Evolutionary conservation across 2,329 filamentous ascomycete species (phyloP).

Genomic region (Phaeosphaeria sp.): DNA sequence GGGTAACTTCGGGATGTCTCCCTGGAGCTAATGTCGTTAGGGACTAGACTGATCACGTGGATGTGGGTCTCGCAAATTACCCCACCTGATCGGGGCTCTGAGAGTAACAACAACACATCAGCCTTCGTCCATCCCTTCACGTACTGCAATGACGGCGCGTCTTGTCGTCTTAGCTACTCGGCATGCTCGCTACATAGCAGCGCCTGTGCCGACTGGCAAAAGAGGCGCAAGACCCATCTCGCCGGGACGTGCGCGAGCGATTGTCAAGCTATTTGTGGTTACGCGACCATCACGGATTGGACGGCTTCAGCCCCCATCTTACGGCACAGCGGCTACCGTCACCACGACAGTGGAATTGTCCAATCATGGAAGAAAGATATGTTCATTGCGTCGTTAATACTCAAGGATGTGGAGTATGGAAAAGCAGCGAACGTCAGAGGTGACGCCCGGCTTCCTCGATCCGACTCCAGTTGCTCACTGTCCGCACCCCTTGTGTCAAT

Average conservation of each 20-base stretch:
- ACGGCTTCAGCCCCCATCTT: conserved; percentile 45
- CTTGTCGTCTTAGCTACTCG: neutral
- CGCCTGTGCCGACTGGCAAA: conserved; percentile 15
- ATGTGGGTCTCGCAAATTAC: conserved; percentile 32
- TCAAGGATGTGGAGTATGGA: conserved; percentile 34
- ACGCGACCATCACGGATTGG: conserved; percentile 51
- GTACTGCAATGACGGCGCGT: conserved; percentile 8
- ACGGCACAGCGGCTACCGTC: conserved; percentile 49
- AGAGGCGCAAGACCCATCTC: conserved; percentile 32
- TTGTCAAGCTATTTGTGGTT: conserved; percentile 48
- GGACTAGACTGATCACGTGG: conserved; percentile 41
- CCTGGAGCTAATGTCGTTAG: conserved; percentile 7
- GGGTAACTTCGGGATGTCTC: conserved; percentile 26
- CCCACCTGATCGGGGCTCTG: conserved; percentile 38
- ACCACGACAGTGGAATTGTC: conserved; percentile 31
- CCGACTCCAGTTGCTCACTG: conserved; percentile 35
- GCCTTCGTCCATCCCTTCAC: neutral
- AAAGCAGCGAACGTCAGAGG: conserved; percentile 47
- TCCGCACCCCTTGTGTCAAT: conserved; percentile 38
- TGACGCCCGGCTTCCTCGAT: conserved; percentile 42
- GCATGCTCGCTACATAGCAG: neutral
- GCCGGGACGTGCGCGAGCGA: conserved; percentile 42
- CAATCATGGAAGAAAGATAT: conserved; percentile 39
- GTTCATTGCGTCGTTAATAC: conserved; percentile 43
- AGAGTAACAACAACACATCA: conserved; percentile 33